Evolutionary conservation across 2,329 filamentous ascomycete species (phyloP), one percentile per base, ranked within the genome.

Genomic region (Cladorrhinum sp.): DNA sequence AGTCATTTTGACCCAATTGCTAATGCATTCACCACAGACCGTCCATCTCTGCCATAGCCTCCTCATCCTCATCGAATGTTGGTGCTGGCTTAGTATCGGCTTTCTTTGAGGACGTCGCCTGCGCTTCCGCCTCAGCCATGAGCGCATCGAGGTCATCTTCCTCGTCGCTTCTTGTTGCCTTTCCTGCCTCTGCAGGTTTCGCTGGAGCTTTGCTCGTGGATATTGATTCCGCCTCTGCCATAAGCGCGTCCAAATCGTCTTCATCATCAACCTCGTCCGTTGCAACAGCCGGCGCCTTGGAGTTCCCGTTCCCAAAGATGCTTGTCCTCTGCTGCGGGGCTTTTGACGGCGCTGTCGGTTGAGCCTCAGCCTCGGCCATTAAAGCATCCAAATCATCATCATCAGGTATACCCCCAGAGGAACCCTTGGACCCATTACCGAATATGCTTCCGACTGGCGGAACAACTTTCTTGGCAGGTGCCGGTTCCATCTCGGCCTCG

Each of bases 1-100:
- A n/a, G n/a, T n/a, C n/a, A n/a, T n/a, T n/a, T n/a, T n/a, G n/a
- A 28, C 9, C 26, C 26, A 28, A 28, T 28, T 28, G 26, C 26
- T 9, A 9, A 28, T 9, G 4, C 42, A 20, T 46, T 75, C 63
- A 82, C 80, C 80, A 85, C 23, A 83, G 64, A 0, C 78, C 82
- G 46, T 82, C 82, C 81, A 86, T 83, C 64, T 85, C 85, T 39
- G 82, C 84, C 85, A 92, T 87, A 0, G 82, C 86, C 62, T 86
- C 87, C 73, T 89, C 85, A 14, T 89, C 86, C 58, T 87, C 86
- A 1, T 79, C 82, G 70, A 83, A 86, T 23, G 77, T 73, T 8
- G 26, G 21, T 2, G 24, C 42, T 8, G 50, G 58, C 30, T 26
- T 33, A 12, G 14, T n/a, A 3, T 3, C 10, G 36, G 80, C 71